Evolutionary conservation across 208 protist species (phyloP).

Genomic region (Acanthamoeba castellanii): DNA sequence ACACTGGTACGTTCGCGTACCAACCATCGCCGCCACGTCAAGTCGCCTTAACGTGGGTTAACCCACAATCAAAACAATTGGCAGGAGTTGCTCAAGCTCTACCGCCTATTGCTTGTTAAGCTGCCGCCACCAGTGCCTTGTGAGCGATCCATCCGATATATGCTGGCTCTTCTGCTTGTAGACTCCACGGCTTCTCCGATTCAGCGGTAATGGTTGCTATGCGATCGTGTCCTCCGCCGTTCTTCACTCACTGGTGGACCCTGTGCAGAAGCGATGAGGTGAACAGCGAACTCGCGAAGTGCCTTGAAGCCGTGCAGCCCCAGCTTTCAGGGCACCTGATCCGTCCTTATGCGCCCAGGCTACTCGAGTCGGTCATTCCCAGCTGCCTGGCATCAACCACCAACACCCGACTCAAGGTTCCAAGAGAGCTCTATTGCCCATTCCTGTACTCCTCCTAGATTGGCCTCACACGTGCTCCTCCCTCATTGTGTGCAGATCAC

Average conservation of each 20-base stretch:
- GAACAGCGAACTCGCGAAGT: background rate
- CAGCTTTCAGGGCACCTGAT: background rate
- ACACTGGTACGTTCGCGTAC: background rate
- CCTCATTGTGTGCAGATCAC: background rate
- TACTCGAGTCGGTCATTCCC: background rate
- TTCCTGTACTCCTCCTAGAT: background rate
- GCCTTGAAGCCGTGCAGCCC: slow-evolving; percentile 4
- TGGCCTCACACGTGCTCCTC: too few species aligned
- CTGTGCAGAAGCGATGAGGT: slow-evolving; percentile 22
- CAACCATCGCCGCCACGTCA: background rate
- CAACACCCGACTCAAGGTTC: slow-evolving; percentile 3
- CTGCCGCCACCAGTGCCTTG: slow-evolving; percentile 12
- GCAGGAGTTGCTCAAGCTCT: slow-evolving; percentile 41
- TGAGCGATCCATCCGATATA: slow-evolving; percentile 23
- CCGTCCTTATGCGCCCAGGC: slow-evolving; percentile 13
- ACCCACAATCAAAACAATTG: background rate
- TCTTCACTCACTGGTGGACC: background rate
- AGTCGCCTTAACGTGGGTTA: too few species aligned
- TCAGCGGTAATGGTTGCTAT: background rate
- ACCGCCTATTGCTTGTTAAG: slow-evolving; percentile 1
- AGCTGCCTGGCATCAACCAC: background rate
- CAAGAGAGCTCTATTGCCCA: background rate
- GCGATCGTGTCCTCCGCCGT: background rate
- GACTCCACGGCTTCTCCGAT: background rate
- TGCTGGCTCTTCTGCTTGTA: background rate